Base-by-base conservation (phyloP, 192 early-diverging fungal species). In the Dissophora globulifera region DNA sequence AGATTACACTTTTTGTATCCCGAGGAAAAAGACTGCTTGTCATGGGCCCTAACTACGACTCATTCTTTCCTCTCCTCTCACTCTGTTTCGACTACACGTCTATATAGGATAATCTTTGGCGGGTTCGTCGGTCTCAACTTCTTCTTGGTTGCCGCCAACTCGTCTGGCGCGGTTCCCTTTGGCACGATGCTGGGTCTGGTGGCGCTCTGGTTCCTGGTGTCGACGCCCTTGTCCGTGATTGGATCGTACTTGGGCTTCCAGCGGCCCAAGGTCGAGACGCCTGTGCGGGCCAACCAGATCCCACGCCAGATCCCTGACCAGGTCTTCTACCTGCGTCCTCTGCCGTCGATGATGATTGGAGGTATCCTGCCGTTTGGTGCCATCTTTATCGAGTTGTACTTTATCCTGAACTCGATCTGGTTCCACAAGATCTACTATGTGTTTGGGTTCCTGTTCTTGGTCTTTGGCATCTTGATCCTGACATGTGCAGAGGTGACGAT, bases 341-440 rank as follows among this genome's bases (percentile, higher is more conserved):
- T 89, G 41, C 84, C 90, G 4, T 87, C 94, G 38, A 87, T 94
- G 58, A 66, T 90, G 49, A 87, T 93, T 78, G 90, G 90, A 10
- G 96, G 96, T 35, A 70, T 98, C 27, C 83, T 98, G 38, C 94
- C 95, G 19, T 98, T 98, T 72, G 93, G 89, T 4, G 89, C 94
- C 22, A 93, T 97, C 50, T 98, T 97, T 64, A 94, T 97, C 65
- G 96, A 98, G 86, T 84, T 97, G 46, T 97, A 96, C 83, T 98
- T 95, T 81, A 93, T 98, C 58, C 93, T 97, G 85, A 92, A 93
- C 80, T 92, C 90, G 45, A 95, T 97, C 47, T 96, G 94, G 94
- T 91, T 90, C 85, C 91, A 93, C 85, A 90, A 91, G 69, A 89
- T 94, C 23, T 98, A 96, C 83, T 96, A 96, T 69, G 89, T 96